These are phyloP conservation scores for Populus trichocarpa DNA, from an alignment of 441 rosid genomes.

Conservation along the genomic window DNA sequence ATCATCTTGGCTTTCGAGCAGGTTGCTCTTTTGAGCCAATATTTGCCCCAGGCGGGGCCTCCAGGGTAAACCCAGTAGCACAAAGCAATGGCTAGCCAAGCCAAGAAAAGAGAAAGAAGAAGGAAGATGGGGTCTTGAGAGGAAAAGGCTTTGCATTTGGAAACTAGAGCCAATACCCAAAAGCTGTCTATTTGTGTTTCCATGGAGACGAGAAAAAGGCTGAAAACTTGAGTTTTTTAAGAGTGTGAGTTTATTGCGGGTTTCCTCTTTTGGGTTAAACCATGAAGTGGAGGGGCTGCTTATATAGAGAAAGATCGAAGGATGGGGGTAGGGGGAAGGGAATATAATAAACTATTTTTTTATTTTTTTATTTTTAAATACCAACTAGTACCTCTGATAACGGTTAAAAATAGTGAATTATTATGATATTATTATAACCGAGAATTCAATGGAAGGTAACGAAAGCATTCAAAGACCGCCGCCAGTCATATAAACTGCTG, in stretches of 20 bases:
- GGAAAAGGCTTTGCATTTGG: conserved; percentile 31
- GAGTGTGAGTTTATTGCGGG: background rate
- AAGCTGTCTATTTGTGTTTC: conserved; percentile 32
- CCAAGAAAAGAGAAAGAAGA: conserved; percentile 26
- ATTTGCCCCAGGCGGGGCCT: conserved; percentile 55
- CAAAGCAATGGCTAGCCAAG: conserved; percentile 25
- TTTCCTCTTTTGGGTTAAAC: conserved; percentile 35
- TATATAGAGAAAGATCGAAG: conserved; percentile 24
- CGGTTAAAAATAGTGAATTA: background rate
- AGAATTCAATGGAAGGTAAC: background rate
- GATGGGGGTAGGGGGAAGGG: background rate
- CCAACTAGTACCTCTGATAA: background rate
- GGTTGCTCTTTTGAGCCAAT: conserved; percentile 8
- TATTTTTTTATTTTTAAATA: background rate
- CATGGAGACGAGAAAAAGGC: conserved; percentile 22
- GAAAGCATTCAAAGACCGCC: conserved; percentile 25
- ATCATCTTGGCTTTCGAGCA: conserved; percentile 16
- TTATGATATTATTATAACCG: conserved; percentile 1
- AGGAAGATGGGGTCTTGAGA: conserved; percentile 20
- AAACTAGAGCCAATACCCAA: conserved; percentile 36
- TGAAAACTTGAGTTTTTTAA: no score
- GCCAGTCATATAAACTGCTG: conserved; percentile 8
- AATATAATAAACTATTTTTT: no score
- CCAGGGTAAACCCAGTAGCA: conserved; percentile 43
- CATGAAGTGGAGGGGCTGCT: conserved; percentile 19